phyloP scores from a whole-genome alignment of 495 filamentous ascomycete species.

The Penicillium fimorum region DNA sequence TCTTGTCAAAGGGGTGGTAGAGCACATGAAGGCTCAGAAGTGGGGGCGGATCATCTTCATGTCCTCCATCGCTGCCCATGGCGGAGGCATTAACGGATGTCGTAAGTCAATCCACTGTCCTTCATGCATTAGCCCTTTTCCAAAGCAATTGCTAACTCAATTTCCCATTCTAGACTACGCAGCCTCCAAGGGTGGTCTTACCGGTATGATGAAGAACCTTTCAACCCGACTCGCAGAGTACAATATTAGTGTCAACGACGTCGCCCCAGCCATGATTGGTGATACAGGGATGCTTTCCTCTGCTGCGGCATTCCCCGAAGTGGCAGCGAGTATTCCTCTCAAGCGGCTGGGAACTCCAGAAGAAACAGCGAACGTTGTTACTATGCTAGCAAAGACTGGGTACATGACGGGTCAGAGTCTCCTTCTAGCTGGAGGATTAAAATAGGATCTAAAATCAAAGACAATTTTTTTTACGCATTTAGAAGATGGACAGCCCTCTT shows the following conservation, averaged over 20 bases:
- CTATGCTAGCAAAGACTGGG: conserved; percentile 64
- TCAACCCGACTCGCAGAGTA: conserved; percentile 56
- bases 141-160: background rate
- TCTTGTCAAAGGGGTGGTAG: conserved; percentile 61
- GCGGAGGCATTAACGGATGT: conserved; percentile 66
- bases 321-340: conserved; percentile 57
- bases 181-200: conserved; percentile 64
- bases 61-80: conserved; percentile 64
- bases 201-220: conserved; percentile 65
- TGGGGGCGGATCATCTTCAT: conserved; percentile 71
- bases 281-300: conserved; percentile 66
- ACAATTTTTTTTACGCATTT: background rate
- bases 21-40: conserved; percentile 58
- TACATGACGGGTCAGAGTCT: conserved; percentile 68
- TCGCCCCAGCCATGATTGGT: conserved; percentile 73
- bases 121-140: background rate
- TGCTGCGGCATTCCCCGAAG: conserved; percentile 53
- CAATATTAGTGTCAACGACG: conserved; percentile 73
- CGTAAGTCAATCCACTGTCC: conserved; percentile 35
- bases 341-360: conserved; percentile 60
- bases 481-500: background rate
- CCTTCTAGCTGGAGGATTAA: conserved; percentile 56
- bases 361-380: conserved; percentile 67
- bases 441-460: conserved; percentile 18
- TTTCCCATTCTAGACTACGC: conserved; percentile 52